Percentiles rank a stretch among this genome's conserved stretches.
Evolutionary conservation across 1,139 yeast species (phyloP).

Genomic region (Debaryomyces sp.): DNA sequence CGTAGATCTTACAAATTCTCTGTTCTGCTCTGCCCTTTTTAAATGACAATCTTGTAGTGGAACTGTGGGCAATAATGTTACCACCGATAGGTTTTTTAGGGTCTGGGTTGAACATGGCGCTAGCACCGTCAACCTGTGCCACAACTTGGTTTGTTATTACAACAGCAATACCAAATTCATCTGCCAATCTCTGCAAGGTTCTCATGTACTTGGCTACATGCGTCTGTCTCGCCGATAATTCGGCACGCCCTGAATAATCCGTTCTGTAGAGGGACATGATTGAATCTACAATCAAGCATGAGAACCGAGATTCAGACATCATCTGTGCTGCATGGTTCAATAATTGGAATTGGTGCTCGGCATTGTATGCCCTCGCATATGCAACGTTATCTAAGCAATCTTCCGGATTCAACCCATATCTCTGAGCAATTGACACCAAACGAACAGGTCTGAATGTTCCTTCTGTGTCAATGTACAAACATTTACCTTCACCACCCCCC

Average conservation of each 20-base stretch:
- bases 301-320: conserved; percentile 92
- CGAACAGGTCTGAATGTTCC: conserved; percentile 95
- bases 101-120: conserved; percentile 84
- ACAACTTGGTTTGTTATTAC: conserved; percentile 98
- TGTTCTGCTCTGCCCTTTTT: conserved; percentile 91
- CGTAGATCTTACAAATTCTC: conserved; percentile 91
- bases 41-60: conserved; percentile 88
- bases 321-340: conserved; percentile 89
- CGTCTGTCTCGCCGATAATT: conserved; percentile 90
- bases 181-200: conserved; percentile 88
- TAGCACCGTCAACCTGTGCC: conserved; percentile 95
- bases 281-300: conserved; percentile 86
- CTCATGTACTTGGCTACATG: conserved; percentile 95
- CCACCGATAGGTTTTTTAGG: conserved; percentile 99
- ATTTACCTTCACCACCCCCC: conserved; percentile 99
- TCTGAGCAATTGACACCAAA: conserved; percentile 83
- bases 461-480: conserved; percentile 94
- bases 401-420: conserved; percentile 92
- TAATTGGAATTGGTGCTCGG: conserved; percentile 91
- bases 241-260: conserved; percentile 96
- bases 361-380: conserved; percentile 95
- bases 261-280: conserved; percentile 96
- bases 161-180: conserved; percentile 97
- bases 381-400: conserved; percentile 97
- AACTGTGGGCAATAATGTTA: conserved; percentile 94